These are phyloP conservation scores for Amaranthus cruentus DNA, from an alignment of 148 eudicot species.

Conservation along the genomic window DNA sequence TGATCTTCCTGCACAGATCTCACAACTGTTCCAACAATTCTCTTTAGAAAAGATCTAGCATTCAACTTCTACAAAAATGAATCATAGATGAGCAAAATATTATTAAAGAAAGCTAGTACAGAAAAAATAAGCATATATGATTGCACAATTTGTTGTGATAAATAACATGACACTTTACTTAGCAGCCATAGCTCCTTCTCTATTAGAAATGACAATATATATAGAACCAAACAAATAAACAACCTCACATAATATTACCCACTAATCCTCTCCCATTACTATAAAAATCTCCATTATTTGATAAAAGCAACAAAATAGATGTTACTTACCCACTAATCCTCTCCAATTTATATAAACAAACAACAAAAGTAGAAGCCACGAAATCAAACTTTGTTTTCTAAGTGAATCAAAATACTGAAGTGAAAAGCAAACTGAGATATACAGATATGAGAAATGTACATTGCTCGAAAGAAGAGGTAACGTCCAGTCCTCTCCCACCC, in stretches of 20 bases:
- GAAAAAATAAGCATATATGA: neutral
- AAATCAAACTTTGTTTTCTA: neutral
- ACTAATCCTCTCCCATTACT: too few relatives aligned
- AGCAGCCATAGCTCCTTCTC: neutral
- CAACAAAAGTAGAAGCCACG: neutral
- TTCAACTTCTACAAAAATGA: constrained; percentile 61
- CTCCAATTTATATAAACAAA: neutral
- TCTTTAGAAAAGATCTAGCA: constrained; percentile 73
- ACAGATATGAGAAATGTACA: too few relatives aligned
- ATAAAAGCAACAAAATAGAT: neutral
- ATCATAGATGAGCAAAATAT: neutral
- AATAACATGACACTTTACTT: neutral
- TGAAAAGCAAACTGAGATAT: too few relatives aligned
- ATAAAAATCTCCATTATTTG: neutral
- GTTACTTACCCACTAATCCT: neutral
- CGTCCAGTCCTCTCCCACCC: too few relatives aligned
- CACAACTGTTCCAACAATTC: constrained; percentile 94
- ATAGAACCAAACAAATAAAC: neutral
- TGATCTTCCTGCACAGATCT: constrained; percentile 97
- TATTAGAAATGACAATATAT: neutral
- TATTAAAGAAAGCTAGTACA: neutral
- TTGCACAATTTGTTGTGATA: neutral
- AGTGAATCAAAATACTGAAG: too few relatives aligned
- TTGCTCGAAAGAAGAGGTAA: too few relatives aligned
- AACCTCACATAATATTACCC: neutral